These are phyloP conservation scores for Pluteus cervinus DNA, from an alignment of 768 basidiomycete genomes.

Conservation along the genomic window DNA sequence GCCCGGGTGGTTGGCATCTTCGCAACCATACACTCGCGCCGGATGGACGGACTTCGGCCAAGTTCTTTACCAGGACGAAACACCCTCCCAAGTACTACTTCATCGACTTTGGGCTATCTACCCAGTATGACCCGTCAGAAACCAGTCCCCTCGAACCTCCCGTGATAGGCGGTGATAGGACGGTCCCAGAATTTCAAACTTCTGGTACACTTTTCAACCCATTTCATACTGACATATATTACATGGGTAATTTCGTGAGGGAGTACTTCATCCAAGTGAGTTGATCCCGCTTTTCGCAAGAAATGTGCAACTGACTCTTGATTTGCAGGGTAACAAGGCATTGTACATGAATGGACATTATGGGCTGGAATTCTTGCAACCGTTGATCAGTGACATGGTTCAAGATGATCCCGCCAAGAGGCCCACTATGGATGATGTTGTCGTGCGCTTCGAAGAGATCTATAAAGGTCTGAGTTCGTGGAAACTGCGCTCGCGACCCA, in stretches of 20 bases:
- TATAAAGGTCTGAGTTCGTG: constrained; percentile 6
- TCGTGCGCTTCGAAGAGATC: constrained; percentile 13
- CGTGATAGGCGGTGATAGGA: constrained; percentile 35
- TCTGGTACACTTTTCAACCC: too few species aligned
- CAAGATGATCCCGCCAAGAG: constrained; percentile 17
- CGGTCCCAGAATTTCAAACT: too few species aligned
- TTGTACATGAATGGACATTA: too few species aligned
- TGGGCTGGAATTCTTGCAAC: constrained; percentile 11
- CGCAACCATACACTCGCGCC: constrained; percentile 12
- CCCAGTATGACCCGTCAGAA: constrained; percentile 17
- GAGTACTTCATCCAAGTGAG: too few species aligned
- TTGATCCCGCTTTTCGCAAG: too few species aligned
- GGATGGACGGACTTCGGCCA: constrained; percentile 3
- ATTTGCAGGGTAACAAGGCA: too few species aligned
- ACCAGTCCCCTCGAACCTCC: constrained; percentile 19
- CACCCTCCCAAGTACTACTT: constrained; percentile 21
- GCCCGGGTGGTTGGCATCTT: constrained; percentile 17
- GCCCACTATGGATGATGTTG: constrained; percentile 19
- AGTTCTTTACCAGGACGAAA: constrained; percentile 14
- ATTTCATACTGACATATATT: too few species aligned
- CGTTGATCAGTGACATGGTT: constrained; percentile 18
- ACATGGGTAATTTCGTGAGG: too few species aligned
- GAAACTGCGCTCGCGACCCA: constrained; percentile 20
- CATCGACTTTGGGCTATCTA: constrained; percentile 25
- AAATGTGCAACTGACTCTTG: too few species aligned